A percentile compares a stretch with the other conserved stretches of the same genome.
Evolutionary conservation across 306 rosid genomes (phyloP).

Genomic region (Trifolium pratense): DNA sequence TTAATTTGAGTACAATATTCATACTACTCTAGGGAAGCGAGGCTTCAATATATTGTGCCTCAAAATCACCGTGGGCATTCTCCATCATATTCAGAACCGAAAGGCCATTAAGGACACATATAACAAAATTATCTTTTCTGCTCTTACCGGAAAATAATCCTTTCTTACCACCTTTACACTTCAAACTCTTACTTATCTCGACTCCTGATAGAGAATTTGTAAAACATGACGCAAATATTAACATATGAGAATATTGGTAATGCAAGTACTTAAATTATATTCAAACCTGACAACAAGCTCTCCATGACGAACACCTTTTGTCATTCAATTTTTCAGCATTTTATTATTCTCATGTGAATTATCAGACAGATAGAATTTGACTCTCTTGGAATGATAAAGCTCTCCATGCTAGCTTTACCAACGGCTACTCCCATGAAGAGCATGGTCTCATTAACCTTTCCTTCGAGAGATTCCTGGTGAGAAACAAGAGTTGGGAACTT

Average conservation of each 20-base stretch:
- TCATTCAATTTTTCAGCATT: slow-evolving; percentile 73
- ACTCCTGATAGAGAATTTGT: slow-evolving; percentile 56
- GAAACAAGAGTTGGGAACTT: slow-evolving; percentile 82
- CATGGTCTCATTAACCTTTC: slow-evolving; percentile 61
- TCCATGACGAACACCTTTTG: slow-evolving; percentile 74
- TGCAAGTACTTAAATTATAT: slow-evolving; percentile 34
- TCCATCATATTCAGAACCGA: slow-evolving; percentile 68
- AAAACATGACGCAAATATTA: slow-evolving; percentile 38
- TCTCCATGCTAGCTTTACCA: slow-evolving; percentile 43
- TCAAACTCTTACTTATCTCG: slow-evolving; percentile 60
- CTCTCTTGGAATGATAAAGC: slow-evolving; percentile 76
- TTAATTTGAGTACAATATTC: too few relatives aligned
- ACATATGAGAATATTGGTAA: slow-evolving; percentile 29
- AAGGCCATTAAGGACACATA: slow-evolving; percentile 70
- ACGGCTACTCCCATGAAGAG: slow-evolving; percentile 47
- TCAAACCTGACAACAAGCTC: slow-evolving; percentile 75
- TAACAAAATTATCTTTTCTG: slow-evolving; percentile 70
- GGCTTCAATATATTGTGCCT: slow-evolving; percentile 43
- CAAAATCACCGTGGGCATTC: slow-evolving; percentile 45
- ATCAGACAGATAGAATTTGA: slow-evolving; percentile 69
- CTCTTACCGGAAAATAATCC: slow-evolving; percentile 48
- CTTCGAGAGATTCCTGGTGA: slow-evolving; percentile 83
- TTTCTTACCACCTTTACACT: slow-evolving; percentile 51
- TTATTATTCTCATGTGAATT: slow-evolving; percentile 49
- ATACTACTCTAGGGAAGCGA: too few relatives aligned